Base-by-base conservation (phyloP, 768 basidiomycete genomes). In the Lentinula sp. region DNA sequence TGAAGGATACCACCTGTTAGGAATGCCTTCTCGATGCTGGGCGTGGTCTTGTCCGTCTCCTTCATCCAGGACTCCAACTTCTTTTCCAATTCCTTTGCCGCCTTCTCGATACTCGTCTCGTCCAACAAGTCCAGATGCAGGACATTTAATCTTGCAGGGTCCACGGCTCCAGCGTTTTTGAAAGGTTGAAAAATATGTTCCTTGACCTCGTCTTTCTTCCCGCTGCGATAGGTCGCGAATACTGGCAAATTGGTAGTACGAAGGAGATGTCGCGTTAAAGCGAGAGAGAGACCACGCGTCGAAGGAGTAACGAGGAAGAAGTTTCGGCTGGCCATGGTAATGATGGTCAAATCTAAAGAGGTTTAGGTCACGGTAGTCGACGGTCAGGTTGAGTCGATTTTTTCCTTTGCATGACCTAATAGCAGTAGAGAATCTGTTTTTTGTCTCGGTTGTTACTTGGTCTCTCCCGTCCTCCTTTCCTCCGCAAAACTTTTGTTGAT, bases 221-320 rank as follows among this genome's bases (percentile, higher is more conserved):
- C 68, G 9, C 73, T 70, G 53, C 85, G 80, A 69, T 82, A 78
- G 8, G 80, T 83, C n/a, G 82, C 81, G 64, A 77, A 83, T 8
- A 86, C 79, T 1, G 84, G 84, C 28, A 82, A 69, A 13, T 70
- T 64, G 16, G 84, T 84, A 3, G 76, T 77, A 57, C 74, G 73
- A 41, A 85, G 76, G 61, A 81, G 79, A 67, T 81, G 78, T 15
- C 83, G 77, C 12, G 82, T 81, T 35, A 86, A 73, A 3, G 83
- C 81, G 33, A 83, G 74, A 6, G 81, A 82, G 23, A 86, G 74
- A 4, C 85, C 85, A 16, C 85, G 77, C 16, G 81, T 83, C 5
- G 83, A 80, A 33, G 85, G 85, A 35, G 78, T 72, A 52, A 85
- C 73, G 60, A 86, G 73, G 63, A 81, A 67, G 66, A 85, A 85